These are phyloP conservation scores for Dimocarpus longan DNA, from an alignment of 345 rosid genomes.

Conservation along the genomic window DNA sequence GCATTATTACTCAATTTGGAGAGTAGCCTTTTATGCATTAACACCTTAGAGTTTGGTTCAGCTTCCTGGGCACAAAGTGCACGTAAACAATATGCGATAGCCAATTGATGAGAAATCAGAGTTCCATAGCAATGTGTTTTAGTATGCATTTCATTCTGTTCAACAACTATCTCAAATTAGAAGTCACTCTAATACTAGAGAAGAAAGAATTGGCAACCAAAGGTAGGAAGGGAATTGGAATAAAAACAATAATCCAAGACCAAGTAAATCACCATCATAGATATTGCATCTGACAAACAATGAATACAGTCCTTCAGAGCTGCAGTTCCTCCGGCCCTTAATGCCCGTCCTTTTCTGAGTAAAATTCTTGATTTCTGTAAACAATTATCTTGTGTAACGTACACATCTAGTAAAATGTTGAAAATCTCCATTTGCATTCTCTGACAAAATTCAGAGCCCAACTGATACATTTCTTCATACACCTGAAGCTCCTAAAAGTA, in stretches of 20 bases:
- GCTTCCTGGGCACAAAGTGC: too few relatives aligned
- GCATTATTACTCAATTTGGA: constrained; percentile 29
- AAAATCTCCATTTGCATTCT: constrained; percentile 53
- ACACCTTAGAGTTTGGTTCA: constrained; percentile 70
- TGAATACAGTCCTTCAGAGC: constrained; percentile 51
- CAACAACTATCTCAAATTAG: constrained; percentile 25
- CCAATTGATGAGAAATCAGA: constrained; percentile 51
- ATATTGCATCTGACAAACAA: constrained; percentile 73
- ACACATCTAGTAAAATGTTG: constrained; percentile 46
- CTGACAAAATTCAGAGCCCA: constrained; percentile 54
- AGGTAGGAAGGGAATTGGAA: not conserved
- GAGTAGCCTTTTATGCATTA: constrained; percentile 39
- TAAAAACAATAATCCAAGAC: constrained; percentile 1
- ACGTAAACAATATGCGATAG: constrained; percentile 51
- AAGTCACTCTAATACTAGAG: too few relatives aligned
- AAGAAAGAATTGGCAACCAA: too few relatives aligned
- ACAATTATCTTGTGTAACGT: constrained; percentile 33
- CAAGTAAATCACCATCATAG: constrained; percentile 46
- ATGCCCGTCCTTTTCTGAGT: constrained; percentile 59
- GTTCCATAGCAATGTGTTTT: constrained; percentile 25
- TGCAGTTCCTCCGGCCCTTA: constrained; percentile 56
- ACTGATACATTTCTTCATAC: constrained; percentile 53
- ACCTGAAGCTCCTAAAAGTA: constrained; percentile 85
- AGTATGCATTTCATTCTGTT: constrained; percentile 39
- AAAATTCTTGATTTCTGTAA: constrained; percentile 60